Conservation (phyloP, 257 asterid species). For the Solanum medicagineum region DNA sequence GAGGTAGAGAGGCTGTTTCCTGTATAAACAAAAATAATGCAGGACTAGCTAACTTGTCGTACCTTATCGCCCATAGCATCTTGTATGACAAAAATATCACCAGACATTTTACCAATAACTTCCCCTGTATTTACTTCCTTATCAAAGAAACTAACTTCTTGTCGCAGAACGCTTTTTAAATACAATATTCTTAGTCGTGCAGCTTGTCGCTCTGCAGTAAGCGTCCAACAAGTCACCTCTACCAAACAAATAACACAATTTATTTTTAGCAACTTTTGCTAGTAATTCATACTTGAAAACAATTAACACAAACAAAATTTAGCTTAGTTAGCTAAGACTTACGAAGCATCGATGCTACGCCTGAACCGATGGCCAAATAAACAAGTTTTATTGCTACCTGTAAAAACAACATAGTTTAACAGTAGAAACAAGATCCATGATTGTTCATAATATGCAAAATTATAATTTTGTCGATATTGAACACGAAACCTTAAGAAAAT, state of each 20-base stretch:
- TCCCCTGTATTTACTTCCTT: slow-evolving; percentile 65
- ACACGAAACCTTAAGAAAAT: not conserved
- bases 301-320: not conserved
- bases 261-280: not conserved
- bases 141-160: slow-evolving; percentile 77
- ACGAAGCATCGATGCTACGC: slow-evolving; percentile 58
- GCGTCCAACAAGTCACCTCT: slow-evolving; percentile 75
- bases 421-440: not conserved
- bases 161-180: slow-evolving; percentile 48
- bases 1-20: too few relatives aligned
- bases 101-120: slow-evolving; percentile 56
- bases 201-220: slow-evolving; percentile 88
- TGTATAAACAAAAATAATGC: not conserved
- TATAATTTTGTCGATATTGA: too few relatives aligned
- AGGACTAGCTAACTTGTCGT: not conserved
- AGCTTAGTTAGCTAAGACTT: slow-evolving; percentile 2
- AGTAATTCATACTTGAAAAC: not conserved
- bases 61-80: slow-evolving; percentile 88
- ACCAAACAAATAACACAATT: not conserved
- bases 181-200: slow-evolving; percentile 50
- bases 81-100: slow-evolving; percentile 64
- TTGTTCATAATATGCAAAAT: not conserved
- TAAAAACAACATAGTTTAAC: not conserved
- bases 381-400: slow-evolving; percentile 52
- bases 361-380: slow-evolving; percentile 44